Conservation (phyloP, 2,329 filamentous ascomycete genomes). For the Aspergillus sojae region DNA sequence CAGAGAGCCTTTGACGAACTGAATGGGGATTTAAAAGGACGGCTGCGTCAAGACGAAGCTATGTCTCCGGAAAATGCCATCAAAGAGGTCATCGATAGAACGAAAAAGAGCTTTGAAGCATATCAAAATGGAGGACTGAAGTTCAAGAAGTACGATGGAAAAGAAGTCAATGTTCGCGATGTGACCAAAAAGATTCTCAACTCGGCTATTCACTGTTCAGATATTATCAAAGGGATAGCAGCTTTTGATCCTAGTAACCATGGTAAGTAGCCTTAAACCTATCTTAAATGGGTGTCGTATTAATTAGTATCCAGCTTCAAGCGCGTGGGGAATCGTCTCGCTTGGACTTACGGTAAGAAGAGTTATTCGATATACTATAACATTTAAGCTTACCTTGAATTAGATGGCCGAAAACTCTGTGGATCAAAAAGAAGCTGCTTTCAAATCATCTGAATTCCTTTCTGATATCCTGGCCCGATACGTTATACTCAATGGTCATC, state of each 20-base stretch:
- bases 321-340: neutral
- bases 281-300: neutral
- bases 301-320: neutral
- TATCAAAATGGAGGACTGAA: neutral
- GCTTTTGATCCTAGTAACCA: neutral
- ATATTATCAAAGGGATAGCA: neutral
- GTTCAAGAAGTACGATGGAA: neutral
- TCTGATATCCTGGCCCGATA: neutral
- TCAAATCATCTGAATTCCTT: neutral
- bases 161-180: neutral
- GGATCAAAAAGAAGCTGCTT: neutral
- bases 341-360: neutral
- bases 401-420: neutral
- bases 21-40: neutral
- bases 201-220: neutral
- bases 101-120: neutral
- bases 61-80: neutral
- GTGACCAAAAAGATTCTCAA: neutral
- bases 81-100: neutral
- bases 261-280: neutral
- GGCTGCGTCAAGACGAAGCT: neutral
- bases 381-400: neutral
- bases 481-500: neutral
- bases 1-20: neutral
- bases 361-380: rapidly evolving